Base-by-base conservation (phyloP, 1,284 basidiomycete species). In the Moniliophthora roreri region DNA sequence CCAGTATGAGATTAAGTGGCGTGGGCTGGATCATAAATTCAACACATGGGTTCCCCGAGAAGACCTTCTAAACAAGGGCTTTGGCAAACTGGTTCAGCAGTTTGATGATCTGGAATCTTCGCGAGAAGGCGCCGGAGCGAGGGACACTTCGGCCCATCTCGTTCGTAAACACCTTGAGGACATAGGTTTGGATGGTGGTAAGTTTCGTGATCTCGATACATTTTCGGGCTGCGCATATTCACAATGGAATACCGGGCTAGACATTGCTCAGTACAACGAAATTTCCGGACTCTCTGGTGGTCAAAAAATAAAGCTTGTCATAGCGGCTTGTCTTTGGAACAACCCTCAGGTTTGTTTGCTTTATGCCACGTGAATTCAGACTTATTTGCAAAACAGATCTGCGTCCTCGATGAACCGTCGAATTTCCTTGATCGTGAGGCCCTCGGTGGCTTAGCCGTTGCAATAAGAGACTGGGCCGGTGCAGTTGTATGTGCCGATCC, bases 31-130 rank as follows among this genome's bases (percentile, higher is more conserved):
- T 69, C 96, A 98, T 78, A 87, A 82, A 68, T 89, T 81, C 79
- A 99, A 99, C 73, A 89, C 93, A 3, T 98, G 95, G 95, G 81
- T 99, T 49, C 82, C 93, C 11, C 90, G 96, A 47, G 95, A 98
- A 42, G 86, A 93, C 40, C 78, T 99, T 37, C 69, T 98, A 37
- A 80, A 83, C 60, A 93, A 95, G 68, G 95, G 96, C 16, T 98
- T 95, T 76, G 79, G 78, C 56, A 99, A 98, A 75, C 70, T 97
- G 42, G 83, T 98, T 7, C 91, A 93, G 63, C 93, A 95, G 67
- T 98, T 98, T 64, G 96, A 99, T 70, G 97, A 99, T 73, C 84
- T 98, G 26, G 96, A 98, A 72, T 89, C 95, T 15, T 93, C 95
- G 16, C 76, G 97, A 67, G 94, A 97, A 73, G 93, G 94, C 60